These are phyloP conservation scores for Trapa incisa DNA, from an alignment of 345 rosid species.

Conservation along the genomic window DNA sequence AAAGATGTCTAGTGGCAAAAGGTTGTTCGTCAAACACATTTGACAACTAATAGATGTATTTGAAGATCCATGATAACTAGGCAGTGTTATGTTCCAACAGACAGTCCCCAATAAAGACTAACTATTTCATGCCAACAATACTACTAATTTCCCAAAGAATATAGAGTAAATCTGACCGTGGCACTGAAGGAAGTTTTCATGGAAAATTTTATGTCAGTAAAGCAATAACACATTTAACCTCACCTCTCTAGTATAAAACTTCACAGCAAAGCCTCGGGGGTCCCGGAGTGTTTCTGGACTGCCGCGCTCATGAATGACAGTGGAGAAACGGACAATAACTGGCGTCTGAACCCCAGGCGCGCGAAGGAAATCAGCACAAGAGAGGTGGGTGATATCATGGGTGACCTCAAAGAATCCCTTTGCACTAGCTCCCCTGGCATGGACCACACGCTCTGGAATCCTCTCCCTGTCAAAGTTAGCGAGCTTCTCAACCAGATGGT, in stretches of 20 bases:
- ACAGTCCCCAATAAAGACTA: not conserved
- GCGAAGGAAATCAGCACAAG: conserved; percentile 18
- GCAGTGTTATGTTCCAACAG: not conserved
- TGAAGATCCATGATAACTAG: not conserved
- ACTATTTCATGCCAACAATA: not conserved
- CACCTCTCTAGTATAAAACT: conserved; percentile 19
- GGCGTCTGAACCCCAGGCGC: conserved; percentile 21
- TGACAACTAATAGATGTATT: not conserved
- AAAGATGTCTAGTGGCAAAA: not conserved
- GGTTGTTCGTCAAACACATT: not conserved
- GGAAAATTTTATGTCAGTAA: not conserved
- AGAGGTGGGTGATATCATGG: conserved; percentile 13
- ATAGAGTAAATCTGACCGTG: not conserved
- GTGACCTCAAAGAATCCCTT: conserved; percentile 21
- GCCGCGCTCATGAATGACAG: conserved; percentile 19
- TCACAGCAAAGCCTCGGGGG: conserved; percentile 20
- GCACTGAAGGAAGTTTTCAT: too few species aligned
- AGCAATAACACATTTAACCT: not conserved
- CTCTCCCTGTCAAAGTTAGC: conserved; percentile 19
- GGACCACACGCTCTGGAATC: conserved; percentile 21
- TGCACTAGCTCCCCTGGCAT: conserved; percentile 21
- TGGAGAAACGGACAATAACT: conserved; percentile 17
- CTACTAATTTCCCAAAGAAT: not conserved
- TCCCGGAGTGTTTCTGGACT: conserved; percentile 20
- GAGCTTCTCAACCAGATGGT: conserved; percentile 18